These are phyloP conservation scores for Mangifera indica DNA, from an alignment of 345 rosid species.

Conservation along the genomic window DNA sequence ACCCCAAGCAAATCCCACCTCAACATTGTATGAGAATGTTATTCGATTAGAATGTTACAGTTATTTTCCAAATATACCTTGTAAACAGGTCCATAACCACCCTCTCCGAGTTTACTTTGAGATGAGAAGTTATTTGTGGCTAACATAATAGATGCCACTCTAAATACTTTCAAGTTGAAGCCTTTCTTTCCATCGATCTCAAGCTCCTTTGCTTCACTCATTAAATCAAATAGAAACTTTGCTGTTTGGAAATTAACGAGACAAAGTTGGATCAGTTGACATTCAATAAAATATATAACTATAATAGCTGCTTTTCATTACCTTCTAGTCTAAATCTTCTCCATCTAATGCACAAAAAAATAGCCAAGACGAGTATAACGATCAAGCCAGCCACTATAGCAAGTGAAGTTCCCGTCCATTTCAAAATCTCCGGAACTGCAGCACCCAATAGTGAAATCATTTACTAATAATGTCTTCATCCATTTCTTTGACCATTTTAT, in stretches of 20 bases:
- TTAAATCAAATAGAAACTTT: conserved; percentile 8
- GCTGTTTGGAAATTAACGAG: background rate
- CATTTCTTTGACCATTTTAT: too few species aligned
- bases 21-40: too few species aligned
- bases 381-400: background rate
- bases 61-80: too few species aligned
- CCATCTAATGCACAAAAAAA: background rate
- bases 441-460: too few species aligned
- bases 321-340: background rate
- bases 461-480: too few species aligned
- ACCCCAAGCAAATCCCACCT: too few species aligned
- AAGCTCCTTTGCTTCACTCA: conserved; percentile 12
- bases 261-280: background rate
- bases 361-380: background rate
- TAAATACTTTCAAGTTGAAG: background rate
- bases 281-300: background rate
- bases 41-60: too few species aligned
- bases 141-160: background rate
- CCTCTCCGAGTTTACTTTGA: too few species aligned
- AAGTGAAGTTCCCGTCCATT: too few species aligned
- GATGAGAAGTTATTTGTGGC: too few species aligned
- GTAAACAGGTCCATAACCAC: too few species aligned
- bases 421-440: too few species aligned
- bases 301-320: background rate
- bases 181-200: background rate